phyloP scores from a whole-genome alignment of 2,329 filamentous ascomycete genomes.

The Sarocladium oryzae region DNA sequence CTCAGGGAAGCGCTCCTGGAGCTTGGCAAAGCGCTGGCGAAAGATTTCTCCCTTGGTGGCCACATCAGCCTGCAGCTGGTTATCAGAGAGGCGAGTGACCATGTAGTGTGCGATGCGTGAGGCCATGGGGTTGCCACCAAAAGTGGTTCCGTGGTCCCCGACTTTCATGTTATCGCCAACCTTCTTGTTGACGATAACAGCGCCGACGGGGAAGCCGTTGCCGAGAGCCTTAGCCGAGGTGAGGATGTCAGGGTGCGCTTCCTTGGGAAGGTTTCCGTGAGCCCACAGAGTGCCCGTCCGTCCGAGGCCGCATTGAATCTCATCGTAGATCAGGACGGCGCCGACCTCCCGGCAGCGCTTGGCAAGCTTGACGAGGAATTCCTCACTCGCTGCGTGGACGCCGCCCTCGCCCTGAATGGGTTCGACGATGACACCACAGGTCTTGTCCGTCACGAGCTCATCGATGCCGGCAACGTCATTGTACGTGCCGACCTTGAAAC shows the following conservation, averaged over 20 bases:
- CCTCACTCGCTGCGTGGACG: slow-evolving; percentile 73
- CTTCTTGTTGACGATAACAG: slow-evolving; percentile 40
- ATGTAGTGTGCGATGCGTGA: slow-evolving; percentile 82
- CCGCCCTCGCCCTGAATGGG: slow-evolving; percentile 97
- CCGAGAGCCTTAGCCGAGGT: slow-evolving; percentile 94
- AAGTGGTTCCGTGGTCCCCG: slow-evolving; percentile 90
- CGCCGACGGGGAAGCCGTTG: slow-evolving; percentile 93
- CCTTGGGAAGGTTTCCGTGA: slow-evolving; percentile 64
- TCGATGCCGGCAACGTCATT: slow-evolving; percentile 73
- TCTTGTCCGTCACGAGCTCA: slow-evolving; percentile 71
- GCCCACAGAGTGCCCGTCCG: slow-evolving; percentile 91
- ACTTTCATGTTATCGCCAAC: slow-evolving; percentile 36
- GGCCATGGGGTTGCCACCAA: slow-evolving; percentile 85
- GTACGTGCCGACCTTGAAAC: slow-evolving; percentile 79
- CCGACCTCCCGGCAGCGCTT: slow-evolving; percentile 79
- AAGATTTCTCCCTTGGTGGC: slow-evolving; percentile 54
- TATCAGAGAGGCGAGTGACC: slow-evolving; percentile 66
- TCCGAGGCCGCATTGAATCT: slow-evolving; percentile 91
- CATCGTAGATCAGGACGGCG: slow-evolving; percentile 86
- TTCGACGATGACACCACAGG: slow-evolving; percentile 92
- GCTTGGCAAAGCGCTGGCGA: slow-evolving; percentile 37
- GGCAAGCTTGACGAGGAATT: slow-evolving; percentile 80
- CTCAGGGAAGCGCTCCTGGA: slow-evolving; percentile 51
- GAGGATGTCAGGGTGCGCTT: slow-evolving; percentile 87
- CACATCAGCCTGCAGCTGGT: slow-evolving; percentile 64